These are phyloP conservation scores for Dipteronia sinensis DNA, from an alignment of 345 rosid genomes.

Conservation along the genomic window DNA sequence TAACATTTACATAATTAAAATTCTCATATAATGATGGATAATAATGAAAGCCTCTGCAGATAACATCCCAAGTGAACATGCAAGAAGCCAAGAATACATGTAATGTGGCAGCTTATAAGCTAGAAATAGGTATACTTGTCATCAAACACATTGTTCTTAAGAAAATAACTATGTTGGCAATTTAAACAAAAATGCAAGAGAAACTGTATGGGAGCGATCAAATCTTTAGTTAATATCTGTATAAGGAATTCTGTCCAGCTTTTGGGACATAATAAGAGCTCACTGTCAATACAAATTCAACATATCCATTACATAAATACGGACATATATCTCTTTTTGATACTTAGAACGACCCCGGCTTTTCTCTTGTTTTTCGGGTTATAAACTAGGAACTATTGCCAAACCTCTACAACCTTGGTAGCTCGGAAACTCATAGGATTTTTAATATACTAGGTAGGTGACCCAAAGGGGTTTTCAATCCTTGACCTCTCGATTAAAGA, in stretches of 20 bases:
- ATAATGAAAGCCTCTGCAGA: background rate
- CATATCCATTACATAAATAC: background rate
- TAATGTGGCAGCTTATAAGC: conserved; percentile 1
- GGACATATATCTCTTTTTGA: no score
- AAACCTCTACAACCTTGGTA: background rate
- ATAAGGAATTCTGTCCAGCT: background rate
- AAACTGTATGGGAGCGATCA: background rate
- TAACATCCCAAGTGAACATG: background rate
- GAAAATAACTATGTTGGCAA: background rate
- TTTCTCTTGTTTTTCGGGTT: no score
- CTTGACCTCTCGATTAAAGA: background rate
- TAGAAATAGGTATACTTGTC: background rate
- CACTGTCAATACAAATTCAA: background rate
- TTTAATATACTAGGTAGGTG: background rate
- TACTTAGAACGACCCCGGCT: no score
- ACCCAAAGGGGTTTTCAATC: background rate
- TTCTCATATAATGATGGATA: background rate
- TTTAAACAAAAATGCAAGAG: background rate
- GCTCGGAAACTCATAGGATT: background rate
- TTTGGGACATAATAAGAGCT: background rate
- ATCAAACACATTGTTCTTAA: conserved; percentile 5
- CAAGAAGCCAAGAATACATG: background rate
- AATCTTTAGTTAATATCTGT: background rate
- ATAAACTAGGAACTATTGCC: no score
- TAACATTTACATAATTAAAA: conserved; percentile 1